Evolutionary conservation across 1,139 yeast genomes (phyloP).

Genomic region (Hansenula lynferdii): DNA sequence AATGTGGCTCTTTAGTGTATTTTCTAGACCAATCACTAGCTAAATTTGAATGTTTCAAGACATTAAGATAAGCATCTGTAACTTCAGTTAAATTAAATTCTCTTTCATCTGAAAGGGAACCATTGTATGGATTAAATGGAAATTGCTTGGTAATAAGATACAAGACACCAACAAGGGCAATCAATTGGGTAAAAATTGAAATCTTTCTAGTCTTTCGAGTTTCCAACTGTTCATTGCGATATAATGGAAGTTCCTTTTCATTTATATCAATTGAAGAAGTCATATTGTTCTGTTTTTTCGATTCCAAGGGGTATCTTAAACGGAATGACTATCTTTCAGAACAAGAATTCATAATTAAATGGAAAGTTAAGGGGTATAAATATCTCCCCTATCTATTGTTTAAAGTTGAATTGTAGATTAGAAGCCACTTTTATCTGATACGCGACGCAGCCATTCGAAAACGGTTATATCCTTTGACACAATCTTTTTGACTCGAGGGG

Average conservation of each 20-base stretch:
- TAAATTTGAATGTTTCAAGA: conserved; percentile 38
- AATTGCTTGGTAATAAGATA: neutral
- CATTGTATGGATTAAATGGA: neutral
- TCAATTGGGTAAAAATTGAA: neutral
- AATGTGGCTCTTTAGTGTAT: conserved; percentile 59
- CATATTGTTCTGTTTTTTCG: no score
- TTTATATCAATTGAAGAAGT: neutral
- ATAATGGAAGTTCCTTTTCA: neutral
- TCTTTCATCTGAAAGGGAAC: neutral
- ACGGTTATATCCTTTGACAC: no score
- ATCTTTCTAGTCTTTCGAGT: no score
- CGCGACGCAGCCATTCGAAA: no score
- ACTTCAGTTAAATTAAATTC: conserved; percentile 6
- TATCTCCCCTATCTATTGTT: no score
- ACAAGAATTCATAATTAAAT: neutral
- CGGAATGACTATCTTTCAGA: neutral
- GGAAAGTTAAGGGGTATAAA: neutral
- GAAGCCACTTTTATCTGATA: no score
- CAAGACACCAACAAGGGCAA: neutral
- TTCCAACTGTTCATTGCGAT: neutral
- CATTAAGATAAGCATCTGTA: conserved; percentile 27
- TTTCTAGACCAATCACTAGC: conserved; percentile 50
- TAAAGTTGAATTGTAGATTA: no score
- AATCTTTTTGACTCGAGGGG: no score
- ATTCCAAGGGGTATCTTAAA: neutral